Evolutionary conservation across 78 protist species (phyloP).

Genomic region (Protostelium mycophagum): DNA sequence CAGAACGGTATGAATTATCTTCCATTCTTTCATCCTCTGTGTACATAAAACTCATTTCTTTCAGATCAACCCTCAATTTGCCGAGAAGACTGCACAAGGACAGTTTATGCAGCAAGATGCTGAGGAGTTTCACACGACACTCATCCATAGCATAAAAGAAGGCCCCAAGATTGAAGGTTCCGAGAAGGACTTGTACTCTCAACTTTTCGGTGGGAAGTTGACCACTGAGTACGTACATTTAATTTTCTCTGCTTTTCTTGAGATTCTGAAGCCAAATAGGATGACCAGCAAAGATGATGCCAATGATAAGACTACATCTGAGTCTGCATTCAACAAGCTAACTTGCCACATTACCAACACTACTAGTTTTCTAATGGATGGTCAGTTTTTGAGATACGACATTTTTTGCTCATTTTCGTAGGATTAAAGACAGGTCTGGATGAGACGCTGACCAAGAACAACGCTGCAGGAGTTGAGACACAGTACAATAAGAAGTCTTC

Average conservation of each 20-base stretch:
- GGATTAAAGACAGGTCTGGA: constrained; percentile 37
- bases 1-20: neutral
- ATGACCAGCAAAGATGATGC: constrained; percentile 36
- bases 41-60: neutral
- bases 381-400: neutral
- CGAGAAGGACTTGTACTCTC: neutral
- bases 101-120: constrained; percentile 65
- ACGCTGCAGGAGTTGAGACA: constrained; percentile 52
- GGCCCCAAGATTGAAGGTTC: neutral
- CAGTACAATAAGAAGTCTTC: constrained; percentile 23
- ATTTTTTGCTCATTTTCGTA: too few species aligned
- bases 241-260: neutral
- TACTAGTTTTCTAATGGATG: constrained; percentile 37
- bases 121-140: constrained; percentile 16
- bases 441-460: constrained; percentile 52
- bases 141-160: neutral
- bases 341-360: constrained; percentile 43
- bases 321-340: constrained; percentile 26
- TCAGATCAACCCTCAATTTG: constrained; percentile 64
- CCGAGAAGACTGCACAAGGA: constrained; percentile 54
- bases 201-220: neutral
- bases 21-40: neutral
- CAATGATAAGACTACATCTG: constrained; percentile 12
- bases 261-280: neutral
- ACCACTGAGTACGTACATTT: neutral